phyloP scores from a whole-genome alignment of 1,284 basidiomycete species.

The Mycosarcoma maydis region DNA sequence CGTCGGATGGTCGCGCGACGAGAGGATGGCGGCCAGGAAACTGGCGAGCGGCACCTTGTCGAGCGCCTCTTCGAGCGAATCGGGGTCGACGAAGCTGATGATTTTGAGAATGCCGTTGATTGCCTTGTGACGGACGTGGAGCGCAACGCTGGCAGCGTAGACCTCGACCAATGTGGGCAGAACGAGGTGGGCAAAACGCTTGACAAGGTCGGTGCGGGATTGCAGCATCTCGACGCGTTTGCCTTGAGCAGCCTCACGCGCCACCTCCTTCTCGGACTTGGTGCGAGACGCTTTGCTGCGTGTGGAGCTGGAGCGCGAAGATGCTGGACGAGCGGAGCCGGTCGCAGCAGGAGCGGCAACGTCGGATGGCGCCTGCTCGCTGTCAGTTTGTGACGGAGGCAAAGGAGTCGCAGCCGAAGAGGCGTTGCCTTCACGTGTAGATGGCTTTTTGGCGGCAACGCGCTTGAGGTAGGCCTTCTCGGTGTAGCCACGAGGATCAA shows the following conservation, averaged over 20 bases:
- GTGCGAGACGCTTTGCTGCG: slow-evolving; percentile 17
- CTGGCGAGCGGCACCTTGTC: slow-evolving; percentile 62
- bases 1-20: slow-evolving; percentile 51
- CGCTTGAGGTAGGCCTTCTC: slow-evolving; percentile 77
- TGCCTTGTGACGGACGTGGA: slow-evolving; percentile 53
- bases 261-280: slow-evolving; percentile 52
- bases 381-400: slow-evolving; percentile 1
- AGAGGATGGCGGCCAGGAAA: slow-evolving; percentile 62
- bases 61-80: slow-evolving; percentile 50
- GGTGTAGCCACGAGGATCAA: slow-evolving; percentile 87
- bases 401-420: slow-evolving; percentile 1
- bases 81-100: slow-evolving; percentile 58
- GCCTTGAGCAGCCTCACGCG: slow-evolving; percentile 49
- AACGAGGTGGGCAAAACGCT: slow-evolving; percentile 61
- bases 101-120: slow-evolving; percentile 62
- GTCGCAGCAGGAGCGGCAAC: not conserved
- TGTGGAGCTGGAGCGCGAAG: slow-evolving; percentile 20
- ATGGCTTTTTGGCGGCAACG: slow-evolving; percentile 14
- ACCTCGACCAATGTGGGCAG: slow-evolving; percentile 63
- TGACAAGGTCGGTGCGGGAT: slow-evolving; percentile 51
- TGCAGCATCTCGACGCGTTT: slow-evolving; percentile 57
- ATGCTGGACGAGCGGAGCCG: slow-evolving; percentile 5
- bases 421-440: not conserved
- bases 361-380: slow-evolving; percentile 8
- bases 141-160: slow-evolving; percentile 61